Percentiles rank a stretch among this genome's conserved stretches.
Conservation (phyloP, 345 rosid species). For the Syzygium aqueum region DNA sequence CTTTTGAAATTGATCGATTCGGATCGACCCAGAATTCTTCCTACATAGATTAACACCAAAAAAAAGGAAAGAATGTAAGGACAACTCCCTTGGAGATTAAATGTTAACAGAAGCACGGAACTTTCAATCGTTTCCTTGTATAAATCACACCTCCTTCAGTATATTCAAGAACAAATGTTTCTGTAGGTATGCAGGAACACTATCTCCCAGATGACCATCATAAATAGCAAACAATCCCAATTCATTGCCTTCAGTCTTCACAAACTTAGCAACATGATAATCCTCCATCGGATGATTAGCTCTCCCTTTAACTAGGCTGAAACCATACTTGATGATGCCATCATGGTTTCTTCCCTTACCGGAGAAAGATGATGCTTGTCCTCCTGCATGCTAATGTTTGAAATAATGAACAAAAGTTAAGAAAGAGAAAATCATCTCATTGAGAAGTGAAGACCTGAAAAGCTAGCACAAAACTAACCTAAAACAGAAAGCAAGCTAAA, state of each 20-base stretch:
- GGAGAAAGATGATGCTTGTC: constrained; percentile 35
- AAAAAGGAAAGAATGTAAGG: not conserved
- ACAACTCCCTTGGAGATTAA: not conserved
- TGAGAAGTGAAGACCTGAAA: not conserved
- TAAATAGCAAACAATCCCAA: constrained; percentile 64
- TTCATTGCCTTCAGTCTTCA: constrained; percentile 28
- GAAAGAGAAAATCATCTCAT: not conserved
- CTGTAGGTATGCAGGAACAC: constrained; percentile 64
- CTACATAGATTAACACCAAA: constrained; percentile 6
- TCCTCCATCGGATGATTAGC: constrained; percentile 82
- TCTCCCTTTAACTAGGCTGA: constrained; percentile 56
- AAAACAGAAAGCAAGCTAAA: not conserved
- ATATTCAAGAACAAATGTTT: constrained; percentile 56
- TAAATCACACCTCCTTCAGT: constrained; percentile 32
- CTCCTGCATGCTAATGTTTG: constrained; percentile 20
- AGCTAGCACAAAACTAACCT: not conserved
- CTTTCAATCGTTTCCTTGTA: not conserved
- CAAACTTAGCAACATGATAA: constrained; percentile 60
- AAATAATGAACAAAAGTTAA: not conserved
- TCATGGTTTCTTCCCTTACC: constrained; percentile 53
- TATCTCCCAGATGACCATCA: constrained; percentile 70
- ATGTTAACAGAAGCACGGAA: not conserved
- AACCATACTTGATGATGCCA: constrained; percentile 45
- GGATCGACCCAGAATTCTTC: constrained; percentile 47
- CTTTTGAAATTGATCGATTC: constrained; percentile 26